These are phyloP conservation scores for Microcera coccophila DNA, from an alignment of 2,329 filamentous ascomycete genomes.

Conservation along the genomic window DNA sequence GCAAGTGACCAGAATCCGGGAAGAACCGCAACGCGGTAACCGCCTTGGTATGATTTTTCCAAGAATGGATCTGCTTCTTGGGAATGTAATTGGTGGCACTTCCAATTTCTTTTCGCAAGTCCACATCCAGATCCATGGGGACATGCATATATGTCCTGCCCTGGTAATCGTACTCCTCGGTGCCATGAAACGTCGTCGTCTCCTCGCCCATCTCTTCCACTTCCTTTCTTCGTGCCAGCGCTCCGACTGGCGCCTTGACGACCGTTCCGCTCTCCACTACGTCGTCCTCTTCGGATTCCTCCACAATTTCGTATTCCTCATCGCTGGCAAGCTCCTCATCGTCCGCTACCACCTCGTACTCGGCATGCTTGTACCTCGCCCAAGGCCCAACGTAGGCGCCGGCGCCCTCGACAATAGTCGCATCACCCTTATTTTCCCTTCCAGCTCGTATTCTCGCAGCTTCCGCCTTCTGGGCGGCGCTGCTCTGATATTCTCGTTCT, in stretches of 20 bases:
- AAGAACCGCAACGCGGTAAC: constrained; percentile 90
- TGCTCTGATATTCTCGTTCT: constrained; percentile 53
- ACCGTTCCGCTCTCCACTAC: constrained; percentile 62
- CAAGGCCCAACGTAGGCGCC: constrained; percentile 91
- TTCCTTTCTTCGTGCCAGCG: constrained; percentile 54
- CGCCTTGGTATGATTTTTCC: constrained; percentile 78
- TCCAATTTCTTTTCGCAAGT: constrained; percentile 75
- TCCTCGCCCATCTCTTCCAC: constrained; percentile 64
- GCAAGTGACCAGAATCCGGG: constrained; percentile 78
- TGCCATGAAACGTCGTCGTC: constrained; percentile 82
- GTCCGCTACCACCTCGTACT: constrained; percentile 70
- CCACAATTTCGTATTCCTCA: constrained; percentile 73
- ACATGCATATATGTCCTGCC: constrained; percentile 97
- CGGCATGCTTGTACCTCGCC: constrained; percentile 73
- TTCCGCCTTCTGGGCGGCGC: constrained; percentile 63
- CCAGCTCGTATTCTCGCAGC: constrained; percentile 65
- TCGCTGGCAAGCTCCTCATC: constrained; percentile 73
- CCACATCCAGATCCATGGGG: constrained; percentile 82
- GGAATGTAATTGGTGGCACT: constrained; percentile 87
- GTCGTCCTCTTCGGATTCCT: constrained; percentile 71
- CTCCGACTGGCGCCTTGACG: constrained; percentile 51
- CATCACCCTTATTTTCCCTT: constrained; percentile 80
- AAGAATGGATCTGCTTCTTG: constrained; percentile 89
- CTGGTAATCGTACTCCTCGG: constrained; percentile 83
- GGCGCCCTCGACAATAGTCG: constrained; percentile 78